phyloP scores from a whole-genome alignment of 352 stramenopile genomes.

The Phytophthora nicotianae region DNA sequence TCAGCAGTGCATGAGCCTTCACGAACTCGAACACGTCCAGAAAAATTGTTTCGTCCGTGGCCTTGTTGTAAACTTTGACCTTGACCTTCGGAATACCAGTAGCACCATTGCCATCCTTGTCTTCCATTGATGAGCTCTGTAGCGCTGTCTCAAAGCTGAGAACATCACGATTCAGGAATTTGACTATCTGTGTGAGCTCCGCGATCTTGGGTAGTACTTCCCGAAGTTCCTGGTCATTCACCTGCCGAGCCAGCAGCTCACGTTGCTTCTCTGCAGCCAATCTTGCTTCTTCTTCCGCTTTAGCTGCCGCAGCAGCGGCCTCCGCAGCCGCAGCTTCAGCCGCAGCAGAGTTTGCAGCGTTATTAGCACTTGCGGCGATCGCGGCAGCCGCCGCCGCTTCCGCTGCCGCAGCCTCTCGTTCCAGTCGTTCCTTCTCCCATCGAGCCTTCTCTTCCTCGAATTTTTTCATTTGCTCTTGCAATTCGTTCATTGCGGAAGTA shows the following conservation, averaged over 20 bases:
- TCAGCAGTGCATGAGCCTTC: conserved; percentile 83
- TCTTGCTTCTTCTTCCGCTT: conserved; percentile 40
- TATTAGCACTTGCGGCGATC: conserved; percentile 32
- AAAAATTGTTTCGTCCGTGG: conserved; percentile 91
- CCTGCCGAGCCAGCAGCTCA: conserved; percentile 70
- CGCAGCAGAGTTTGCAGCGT: conserved; percentile 17
- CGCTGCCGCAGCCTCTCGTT: conserved; percentile 40
- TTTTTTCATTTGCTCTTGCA: conserved; percentile 91
- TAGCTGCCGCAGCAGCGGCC: conserved; percentile 40
- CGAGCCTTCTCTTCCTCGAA: conserved; percentile 89
- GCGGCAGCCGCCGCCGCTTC: conserved; percentile 35
- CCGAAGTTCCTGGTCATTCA: conserved; percentile 92
- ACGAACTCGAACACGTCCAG: conserved; percentile 94
- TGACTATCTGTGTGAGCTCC: conserved; percentile 92
- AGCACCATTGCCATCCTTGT: conserved; percentile 40
- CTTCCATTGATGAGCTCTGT: conserved; percentile 65
- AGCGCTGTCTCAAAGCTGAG: conserved; percentile 93
- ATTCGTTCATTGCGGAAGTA: conserved; percentile 71
- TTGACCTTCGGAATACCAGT: conserved; percentile 85
- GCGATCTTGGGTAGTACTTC: conserved; percentile 93
- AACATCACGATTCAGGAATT: conserved; percentile 89
- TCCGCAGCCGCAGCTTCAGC: conserved; percentile 39
- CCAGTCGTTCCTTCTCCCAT: conserved; percentile 86
- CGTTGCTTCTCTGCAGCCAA: conserved; percentile 56
- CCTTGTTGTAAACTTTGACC: conserved; percentile 90